A percentile compares a stretch with the other conserved stretches of the same genome.
These are phyloP conservation scores for Fusarium foetens DNA, from an alignment of 2,329 filamentous ascomycete genomes.

Conservation along the genomic window DNA sequence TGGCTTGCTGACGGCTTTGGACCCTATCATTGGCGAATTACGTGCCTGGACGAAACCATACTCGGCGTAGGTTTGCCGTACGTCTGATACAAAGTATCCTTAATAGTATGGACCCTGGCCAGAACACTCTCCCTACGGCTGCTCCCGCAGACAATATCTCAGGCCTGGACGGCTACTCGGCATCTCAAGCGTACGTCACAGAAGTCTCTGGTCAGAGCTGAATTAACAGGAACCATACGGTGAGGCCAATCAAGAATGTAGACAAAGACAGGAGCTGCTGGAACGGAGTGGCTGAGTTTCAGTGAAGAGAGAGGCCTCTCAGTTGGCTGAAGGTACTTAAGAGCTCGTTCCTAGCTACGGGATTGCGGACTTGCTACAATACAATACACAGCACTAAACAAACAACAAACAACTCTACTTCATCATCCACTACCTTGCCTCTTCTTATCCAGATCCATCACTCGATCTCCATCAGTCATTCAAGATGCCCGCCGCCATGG, in stretches of 20 bases:
- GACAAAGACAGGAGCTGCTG: not conserved
- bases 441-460: not conserved
- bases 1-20: conserved; percentile 28
- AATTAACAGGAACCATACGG: conserved; percentile 1
- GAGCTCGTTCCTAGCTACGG: conserved; percentile 23
- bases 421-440: conserved; percentile 10
- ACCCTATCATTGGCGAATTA: conserved; percentile 20
- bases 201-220: not conserved
- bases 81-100: not conserved
- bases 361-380: conserved; percentile 18
- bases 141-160: conserved; percentile 10
- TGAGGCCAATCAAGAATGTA: conserved; percentile 16
- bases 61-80: conserved; percentile 36
- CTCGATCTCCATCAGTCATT: conserved; percentile 1
- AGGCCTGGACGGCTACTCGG: conserved; percentile 31
- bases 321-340: conserved; percentile 31
- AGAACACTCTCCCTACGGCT: conserved; percentile 21
- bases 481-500: conserved; percentile 55
- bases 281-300: conserved; percentile 18
- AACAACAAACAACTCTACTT: conserved; percentile 25
- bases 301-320: conserved; percentile 16
- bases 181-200: conserved; percentile 34
- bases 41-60: conserved; percentile 22
- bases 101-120: conserved; percentile 5
- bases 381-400: conserved; percentile 19